phyloP scores from a whole-genome alignment of 2,329 filamentous ascomycete genomes.

The Fusarium sp. region DNA sequence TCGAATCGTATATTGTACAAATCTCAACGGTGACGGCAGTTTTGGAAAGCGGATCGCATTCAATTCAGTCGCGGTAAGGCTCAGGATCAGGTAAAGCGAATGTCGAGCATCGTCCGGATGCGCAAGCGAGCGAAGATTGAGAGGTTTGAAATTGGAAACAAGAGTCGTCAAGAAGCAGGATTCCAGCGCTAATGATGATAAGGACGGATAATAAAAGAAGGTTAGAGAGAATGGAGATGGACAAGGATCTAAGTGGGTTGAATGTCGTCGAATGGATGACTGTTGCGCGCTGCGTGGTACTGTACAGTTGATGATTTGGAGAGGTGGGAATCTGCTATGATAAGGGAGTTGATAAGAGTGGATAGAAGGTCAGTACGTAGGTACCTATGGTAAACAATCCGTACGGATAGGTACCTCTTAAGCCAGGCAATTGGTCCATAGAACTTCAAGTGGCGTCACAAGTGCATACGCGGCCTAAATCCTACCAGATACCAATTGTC shows the following conservation, averaged over 20 bases:
- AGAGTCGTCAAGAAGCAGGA: conserved; percentile 19
- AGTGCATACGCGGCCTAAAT: conserved; percentile 29
- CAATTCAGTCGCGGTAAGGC: conserved; percentile 10
- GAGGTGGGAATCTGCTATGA: conserved; percentile 1
- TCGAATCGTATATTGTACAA: conserved; percentile 8
- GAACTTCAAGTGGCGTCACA: neutral
- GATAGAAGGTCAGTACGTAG: too few species aligned
- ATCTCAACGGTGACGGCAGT: conserved; percentile 14
- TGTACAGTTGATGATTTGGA: conserved; percentile 7
- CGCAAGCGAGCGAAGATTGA: conserved; percentile 27
- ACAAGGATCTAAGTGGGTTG: conserved; percentile 34
- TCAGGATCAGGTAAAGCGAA: conserved; percentile 30
- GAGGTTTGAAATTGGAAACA: conserved; percentile 22
- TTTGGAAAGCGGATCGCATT: neutral
- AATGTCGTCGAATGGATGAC: conserved; percentile 35
- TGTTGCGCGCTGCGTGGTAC: conserved; percentile 18
- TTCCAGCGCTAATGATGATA: conserved; percentile 15
- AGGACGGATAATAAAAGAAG: conserved; percentile 28
- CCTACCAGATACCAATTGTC: neutral
- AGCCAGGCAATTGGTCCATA: neutral
- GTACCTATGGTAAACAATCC: neutral
- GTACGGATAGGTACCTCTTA: neutral
- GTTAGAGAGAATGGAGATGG: conserved; percentile 22
- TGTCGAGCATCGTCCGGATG: conserved; percentile 38
- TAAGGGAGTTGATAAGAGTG: conserved; percentile 27